Conservation (phyloP, 1,139 yeast genomes). For the Suhomyces yuchorum region DNA sequence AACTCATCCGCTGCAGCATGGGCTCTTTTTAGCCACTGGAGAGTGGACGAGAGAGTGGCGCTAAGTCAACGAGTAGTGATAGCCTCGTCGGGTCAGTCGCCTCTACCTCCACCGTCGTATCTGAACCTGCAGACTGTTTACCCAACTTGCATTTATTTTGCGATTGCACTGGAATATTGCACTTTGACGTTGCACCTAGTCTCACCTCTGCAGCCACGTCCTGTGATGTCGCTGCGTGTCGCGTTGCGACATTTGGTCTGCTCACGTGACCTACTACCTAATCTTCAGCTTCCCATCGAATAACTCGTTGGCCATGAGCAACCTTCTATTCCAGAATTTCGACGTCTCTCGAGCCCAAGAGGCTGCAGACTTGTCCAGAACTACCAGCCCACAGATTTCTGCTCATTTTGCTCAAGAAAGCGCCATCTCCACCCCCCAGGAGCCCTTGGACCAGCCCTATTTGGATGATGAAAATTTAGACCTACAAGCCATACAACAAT, state of each 20-base stretch:
- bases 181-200: too few species aligned
- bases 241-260: background rate
- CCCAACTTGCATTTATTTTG: too few species aligned
- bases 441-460: background rate
- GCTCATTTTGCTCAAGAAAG: background rate
- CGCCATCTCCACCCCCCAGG: background rate
- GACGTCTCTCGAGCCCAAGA: constrained; percentile 11
- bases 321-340: constrained; percentile 27
- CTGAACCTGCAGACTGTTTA: too few species aligned
- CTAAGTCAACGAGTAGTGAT: too few species aligned
- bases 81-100: too few species aligned
- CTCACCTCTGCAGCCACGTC: too few species aligned
- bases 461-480: background rate
- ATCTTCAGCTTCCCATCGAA: background rate
- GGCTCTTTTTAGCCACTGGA: too few species aligned
- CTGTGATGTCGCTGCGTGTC: background rate
- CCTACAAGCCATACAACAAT: background rate
- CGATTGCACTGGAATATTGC: too few species aligned
- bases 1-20: too few species aligned
- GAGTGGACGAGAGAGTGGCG: too few species aligned
- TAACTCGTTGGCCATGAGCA: constrained; percentile 22
- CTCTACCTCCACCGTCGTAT: too few species aligned
- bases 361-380: background rate
- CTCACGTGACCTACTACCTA: background rate
- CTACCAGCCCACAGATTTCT: background rate